These are phyloP conservation scores for Pythium pyrilobum DNA, from an alignment of 352 stramenopile species.

Conservation along the genomic window DNA sequence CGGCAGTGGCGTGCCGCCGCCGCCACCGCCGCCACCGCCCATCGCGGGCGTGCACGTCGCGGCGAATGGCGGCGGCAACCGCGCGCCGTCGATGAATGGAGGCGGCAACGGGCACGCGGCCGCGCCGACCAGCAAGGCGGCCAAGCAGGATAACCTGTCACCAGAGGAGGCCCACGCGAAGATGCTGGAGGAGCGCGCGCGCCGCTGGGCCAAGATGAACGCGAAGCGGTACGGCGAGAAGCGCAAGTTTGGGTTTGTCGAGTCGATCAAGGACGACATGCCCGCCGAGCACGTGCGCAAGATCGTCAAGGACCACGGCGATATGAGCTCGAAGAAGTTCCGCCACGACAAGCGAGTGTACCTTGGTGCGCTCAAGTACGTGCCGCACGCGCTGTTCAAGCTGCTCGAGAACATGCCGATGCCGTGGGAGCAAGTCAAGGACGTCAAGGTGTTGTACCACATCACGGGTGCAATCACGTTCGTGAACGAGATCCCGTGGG, in stretches of 20 bases:
- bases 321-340: conserved; percentile 99
- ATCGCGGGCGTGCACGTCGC: conserved; percentile 20
- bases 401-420: conserved; percentile 99
- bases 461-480: conserved; percentile 99
- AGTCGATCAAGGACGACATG: conserved; percentile 90
- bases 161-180: conserved; percentile 54
- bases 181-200: conserved; percentile 75
- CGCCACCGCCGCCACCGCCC: conserved; percentile 20
- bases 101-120: background rate
- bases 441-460: conserved; percentile 99
- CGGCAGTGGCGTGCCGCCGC: conserved; percentile 15
- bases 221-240: conserved; percentile 94
- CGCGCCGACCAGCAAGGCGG: conserved; percentile 1
- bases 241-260: conserved; percentile 92
- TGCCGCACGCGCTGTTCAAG: conserved; percentile 99
- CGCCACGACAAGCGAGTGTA: conserved; percentile 99
- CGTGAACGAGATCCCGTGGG: conserved; percentile 98
- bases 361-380: conserved; percentile 99
- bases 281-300: conserved; percentile 98
- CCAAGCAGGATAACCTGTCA: conserved; percentile 9
- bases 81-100: background rate
- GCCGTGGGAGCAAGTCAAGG: conserved; percentile 99
- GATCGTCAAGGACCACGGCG: conserved; percentile 99
- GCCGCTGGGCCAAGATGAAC: conserved; percentile 88
- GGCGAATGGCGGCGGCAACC: background rate